Evolutionary conservation across 2,329 filamentous ascomycete species (phyloP).

Genomic region (Ophiostoma sp.): DNA sequence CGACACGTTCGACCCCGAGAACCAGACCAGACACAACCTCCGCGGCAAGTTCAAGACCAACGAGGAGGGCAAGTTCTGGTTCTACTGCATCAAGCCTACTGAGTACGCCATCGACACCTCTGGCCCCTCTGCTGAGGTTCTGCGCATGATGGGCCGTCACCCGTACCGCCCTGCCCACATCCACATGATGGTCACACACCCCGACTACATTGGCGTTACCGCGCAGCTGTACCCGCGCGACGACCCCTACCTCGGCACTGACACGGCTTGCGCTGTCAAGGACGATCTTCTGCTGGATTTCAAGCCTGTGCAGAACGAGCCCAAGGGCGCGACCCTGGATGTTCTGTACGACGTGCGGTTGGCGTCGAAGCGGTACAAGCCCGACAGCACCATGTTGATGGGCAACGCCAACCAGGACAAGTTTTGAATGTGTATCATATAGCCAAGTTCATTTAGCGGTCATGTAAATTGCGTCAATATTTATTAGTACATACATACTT

Average conservation of each 20-base stretch:
- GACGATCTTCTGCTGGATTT: conserved; percentile 42
- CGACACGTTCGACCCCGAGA: conserved; percentile 67
- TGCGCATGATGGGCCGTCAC: conserved; percentile 56
- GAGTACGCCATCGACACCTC: conserved; percentile 45
- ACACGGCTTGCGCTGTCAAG: conserved; percentile 45
- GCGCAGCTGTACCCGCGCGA: conserved; percentile 67
- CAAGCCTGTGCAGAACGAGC: conserved; percentile 38
- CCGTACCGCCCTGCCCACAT: conserved; percentile 61
- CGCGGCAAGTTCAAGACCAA: conserved; percentile 66
- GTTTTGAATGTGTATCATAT: neutral
- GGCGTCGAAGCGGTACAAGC: conserved; percentile 37
- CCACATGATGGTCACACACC: conserved; percentile 56
- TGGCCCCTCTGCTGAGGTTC: conserved; percentile 53
- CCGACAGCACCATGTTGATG: conserved; percentile 36
- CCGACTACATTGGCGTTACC: conserved; percentile 60
- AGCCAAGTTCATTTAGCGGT: neutral
- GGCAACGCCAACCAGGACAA: conserved; percentile 19
- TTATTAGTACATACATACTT: too few relatives aligned
- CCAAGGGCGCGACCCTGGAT: conserved; percentile 35
- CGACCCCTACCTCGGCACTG: conserved; percentile 54
- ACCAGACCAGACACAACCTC: conserved; percentile 64
- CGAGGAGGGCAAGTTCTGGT: conserved; percentile 60
- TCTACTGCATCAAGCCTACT: conserved; percentile 58
- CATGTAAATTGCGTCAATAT: neutral
- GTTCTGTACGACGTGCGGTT: conserved; percentile 43